phyloP scores from a whole-genome alignment of 345 rosid genomes.

The Physaria fendleri region DNA sequence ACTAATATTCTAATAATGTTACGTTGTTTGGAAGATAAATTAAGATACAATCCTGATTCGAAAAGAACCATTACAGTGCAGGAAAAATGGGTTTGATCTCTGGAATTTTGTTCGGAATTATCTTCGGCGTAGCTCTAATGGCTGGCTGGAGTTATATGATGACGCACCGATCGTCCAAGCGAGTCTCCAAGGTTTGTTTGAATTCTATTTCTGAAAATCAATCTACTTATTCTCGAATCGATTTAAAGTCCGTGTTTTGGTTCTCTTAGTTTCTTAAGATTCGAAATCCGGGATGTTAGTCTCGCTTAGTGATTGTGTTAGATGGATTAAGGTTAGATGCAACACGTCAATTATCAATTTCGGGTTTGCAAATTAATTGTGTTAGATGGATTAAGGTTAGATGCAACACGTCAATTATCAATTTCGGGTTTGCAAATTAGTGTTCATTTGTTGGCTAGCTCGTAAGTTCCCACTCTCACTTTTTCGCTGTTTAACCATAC shows the following conservation, averaged over 20 bases:
- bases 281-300: not conserved
- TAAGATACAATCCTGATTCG: slow-evolving; percentile 16
- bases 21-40: not conserved
- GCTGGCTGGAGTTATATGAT: slow-evolving; percentile 97
- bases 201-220: too few relatives aligned
- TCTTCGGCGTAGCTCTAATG: slow-evolving; percentile 83
- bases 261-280: not conserved
- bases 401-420: not conserved
- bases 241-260: not conserved
- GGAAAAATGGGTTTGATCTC: slow-evolving; percentile 85
- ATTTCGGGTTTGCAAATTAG: too few relatives aligned
- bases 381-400: not conserved
- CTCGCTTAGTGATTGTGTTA: not conserved
- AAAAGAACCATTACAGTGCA: slow-evolving; percentile 25
- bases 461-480: not conserved
- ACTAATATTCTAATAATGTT: not conserved
- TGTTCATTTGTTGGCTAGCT: not conserved
- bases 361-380: too few relatives aligned
- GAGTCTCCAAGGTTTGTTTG: slow-evolving; percentile 67
- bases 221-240: not conserved
- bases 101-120: slow-evolving; percentile 72
- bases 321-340: not conserved
- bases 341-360: not conserved
- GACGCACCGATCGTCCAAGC: slow-evolving; percentile 72
- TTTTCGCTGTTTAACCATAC: not conserved